phyloP scores from a whole-genome alignment of 1,284 basidiomycete genomes.

The Xerocomus nothofagi region DNA sequence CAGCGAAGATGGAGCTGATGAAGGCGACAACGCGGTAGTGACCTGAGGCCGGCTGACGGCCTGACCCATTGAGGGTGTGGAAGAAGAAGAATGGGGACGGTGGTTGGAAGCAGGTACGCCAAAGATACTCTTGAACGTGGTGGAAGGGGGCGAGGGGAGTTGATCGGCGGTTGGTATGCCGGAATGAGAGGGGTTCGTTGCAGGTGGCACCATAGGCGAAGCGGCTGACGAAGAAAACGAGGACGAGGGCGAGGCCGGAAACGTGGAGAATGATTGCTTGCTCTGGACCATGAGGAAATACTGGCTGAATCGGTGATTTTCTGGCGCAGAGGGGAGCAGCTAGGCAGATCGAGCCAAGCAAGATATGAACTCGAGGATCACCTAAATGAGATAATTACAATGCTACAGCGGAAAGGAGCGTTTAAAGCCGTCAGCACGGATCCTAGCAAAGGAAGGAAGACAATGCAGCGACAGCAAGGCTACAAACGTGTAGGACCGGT shows the following conservation, averaged over 20 bases:
- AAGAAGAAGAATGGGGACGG: slow-evolving; percentile 37
- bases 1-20: slow-evolving; percentile 31
- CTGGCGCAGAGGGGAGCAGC: slow-evolving; percentile 21
- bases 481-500: slow-evolving; percentile 28
- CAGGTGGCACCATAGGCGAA: slow-evolving; percentile 41
- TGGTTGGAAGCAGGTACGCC: slow-evolving; percentile 37
- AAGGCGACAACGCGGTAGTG: slow-evolving; percentile 24
- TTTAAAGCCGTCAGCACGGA: slow-evolving; percentile 21
- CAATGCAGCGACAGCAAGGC: slow-evolving; percentile 43
- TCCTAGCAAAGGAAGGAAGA: slow-evolving; percentile 22
- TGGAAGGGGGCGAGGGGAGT: slow-evolving; percentile 34
- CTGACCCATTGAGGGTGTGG: slow-evolving; percentile 43
- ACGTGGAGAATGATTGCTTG: slow-evolving; percentile 38
- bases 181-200: slow-evolving; percentile 40
- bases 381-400: slow-evolving; percentile 33
- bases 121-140: slow-evolving; percentile 40
- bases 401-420: slow-evolving; percentile 25
- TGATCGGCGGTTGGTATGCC: slow-evolving; percentile 46
- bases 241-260: slow-evolving; percentile 43
- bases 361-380: slow-evolving; percentile 33
- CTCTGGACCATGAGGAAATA: slow-evolving; percentile 34
- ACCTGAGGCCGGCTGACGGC: slow-evolving; percentile 38
- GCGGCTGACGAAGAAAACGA: slow-evolving; percentile 44
- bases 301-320: slow-evolving; percentile 33
- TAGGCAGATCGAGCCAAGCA: slow-evolving; percentile 24